A percentile compares a stretch with the other conserved stretches of the same genome.
Conservation (phyloP, 139 green algal species). For the Volvox reticuliferus region DNA sequence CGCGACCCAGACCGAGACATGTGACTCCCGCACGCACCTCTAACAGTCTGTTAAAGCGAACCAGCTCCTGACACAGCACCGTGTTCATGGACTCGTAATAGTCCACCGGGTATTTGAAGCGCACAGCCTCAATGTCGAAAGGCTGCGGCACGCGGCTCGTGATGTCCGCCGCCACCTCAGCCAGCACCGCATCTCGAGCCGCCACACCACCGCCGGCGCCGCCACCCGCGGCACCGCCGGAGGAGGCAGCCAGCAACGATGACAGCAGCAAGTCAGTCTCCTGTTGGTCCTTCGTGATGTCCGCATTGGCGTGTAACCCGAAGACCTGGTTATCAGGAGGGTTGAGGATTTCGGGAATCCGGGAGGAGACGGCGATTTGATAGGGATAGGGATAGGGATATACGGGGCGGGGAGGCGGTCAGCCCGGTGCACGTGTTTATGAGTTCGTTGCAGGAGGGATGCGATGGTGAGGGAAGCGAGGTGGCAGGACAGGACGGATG, state of each 20-base stretch:
- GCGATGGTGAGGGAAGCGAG: background rate
- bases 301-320: constrained; percentile 85
- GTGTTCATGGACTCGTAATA: constrained; percentile 90
- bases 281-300: constrained; percentile 86
- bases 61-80: constrained; percentile 84
- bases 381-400: too few relatives aligned
- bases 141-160: constrained; percentile 57
- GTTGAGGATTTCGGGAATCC: background rate
- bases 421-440: too few relatives aligned
- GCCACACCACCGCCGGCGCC: constrained; percentile 47
- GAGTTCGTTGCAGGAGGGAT: too few relatives aligned
- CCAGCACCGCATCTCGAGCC: constrained; percentile 73
- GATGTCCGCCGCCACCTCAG: constrained; percentile 75
- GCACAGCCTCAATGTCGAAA: constrained; percentile 84
- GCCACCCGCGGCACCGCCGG: constrained; percentile 28
- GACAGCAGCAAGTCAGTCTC: constrained; percentile 79
- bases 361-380: too few relatives aligned
- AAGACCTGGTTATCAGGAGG: constrained; percentile 57
- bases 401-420: too few relatives aligned
- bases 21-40: constrained; percentile 55
- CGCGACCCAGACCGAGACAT: too few relatives aligned
- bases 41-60: constrained; percentile 85
- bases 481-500: too few relatives aligned
- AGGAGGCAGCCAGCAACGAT: constrained; percentile 62
- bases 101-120: constrained; percentile 80